Base-by-base conservation (phyloP, 1,284 basidiomycete genomes). In the Austropuccinia psidii region DNA sequence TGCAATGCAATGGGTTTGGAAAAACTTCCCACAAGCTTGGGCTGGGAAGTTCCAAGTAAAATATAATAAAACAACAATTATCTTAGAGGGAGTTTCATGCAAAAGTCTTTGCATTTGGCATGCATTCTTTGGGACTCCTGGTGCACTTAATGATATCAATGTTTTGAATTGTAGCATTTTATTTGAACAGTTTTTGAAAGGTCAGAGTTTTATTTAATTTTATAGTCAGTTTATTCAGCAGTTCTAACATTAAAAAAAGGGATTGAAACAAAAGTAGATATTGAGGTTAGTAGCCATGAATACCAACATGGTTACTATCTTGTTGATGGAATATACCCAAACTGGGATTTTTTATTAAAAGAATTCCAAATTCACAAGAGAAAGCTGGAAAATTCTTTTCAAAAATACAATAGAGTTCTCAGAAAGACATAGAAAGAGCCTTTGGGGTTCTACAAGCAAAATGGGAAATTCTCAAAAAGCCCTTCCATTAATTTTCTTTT, bases 1-100 rank as follows among this genome's bases (percentile, higher is more conserved):
- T 43, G 41, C 54, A 19, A 69, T 69, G 67, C 29, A 69, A 39
- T 69, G 67, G 67, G 67, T 27, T 43, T 67, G 37, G 65, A 67
- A 54, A 24, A 55, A 41, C 65, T 67, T 19, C 65, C 65, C 65
- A 6, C 27, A 21, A 37, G 49, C 50, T 21, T 35, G 29, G 50
- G 35, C 47, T n/a, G 65, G 49, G 21, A n/a, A 54, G 11, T 67
- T 39, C 41, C 35, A 37, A 54, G 50, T 47, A n/a, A 67, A 67
- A 52, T 47, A 55, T 17, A 54, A 54, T 15, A 67, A 5, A 24
- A 17, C 65, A 35, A 41, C 65, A 0, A 35, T 67, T 24, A 50
- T 67, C n/a, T 41, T 67, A 19, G 37, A 67, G 50, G 65, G 29
- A 24, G 19, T 67, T 37, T 31, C 50, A 11, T 15, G 37, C n/a